Base-by-base conservation (phyloP, 495 filamentous ascomycete species). In the Neurospora hispaniola region DNA sequence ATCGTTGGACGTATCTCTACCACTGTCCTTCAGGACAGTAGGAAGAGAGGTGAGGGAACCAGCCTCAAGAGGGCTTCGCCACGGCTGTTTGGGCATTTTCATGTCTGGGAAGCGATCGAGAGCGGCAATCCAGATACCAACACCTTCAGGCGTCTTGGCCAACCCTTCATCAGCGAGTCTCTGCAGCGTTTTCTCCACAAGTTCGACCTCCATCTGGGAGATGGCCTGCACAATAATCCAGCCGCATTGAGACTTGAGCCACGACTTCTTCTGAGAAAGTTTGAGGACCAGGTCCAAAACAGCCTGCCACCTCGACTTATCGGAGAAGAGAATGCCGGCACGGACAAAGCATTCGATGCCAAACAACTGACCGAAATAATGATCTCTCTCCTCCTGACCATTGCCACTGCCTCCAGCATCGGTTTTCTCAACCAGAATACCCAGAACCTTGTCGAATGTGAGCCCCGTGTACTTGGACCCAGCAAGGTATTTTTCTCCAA, bases 161-260 rank as follows among this genome's bases (percentile, higher is more conserved):
- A 96, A 80, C 0, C 91, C 90, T 59, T 87, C 84, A 43, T 89
- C 85, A 31, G 83, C 82, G 10, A 97, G 75, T 16, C 82, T 85
- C 70, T 90, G 82, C 72, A 97, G 82, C 0, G 92, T 88, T 31
- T 82, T 80, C 73, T 90, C 86, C 18, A 89, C 87, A 42, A 86
- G 87, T 54, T 84, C 78, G 74, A 85, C 78, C 46, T 82, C 79
- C 85, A 87, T 86, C 71, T 85, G 81, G 5, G 79, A 74, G 12
- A 88, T 74, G 16, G 85, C 85, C 76, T 87, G 83, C 41, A 86
- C 85, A 68, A 89, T 83, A 42, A 96, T 86, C 87, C 88, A 93
- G 14, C 92, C 93, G 76, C 93, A 96, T 78, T 95, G 91, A 79
- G 96, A 90, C 72, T 92, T 88, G 71, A 99, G 86, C 96, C 96